phyloP scores from a whole-genome alignment of 2,329 filamentous ascomycete species.

The Didymella exigua region DNA sequence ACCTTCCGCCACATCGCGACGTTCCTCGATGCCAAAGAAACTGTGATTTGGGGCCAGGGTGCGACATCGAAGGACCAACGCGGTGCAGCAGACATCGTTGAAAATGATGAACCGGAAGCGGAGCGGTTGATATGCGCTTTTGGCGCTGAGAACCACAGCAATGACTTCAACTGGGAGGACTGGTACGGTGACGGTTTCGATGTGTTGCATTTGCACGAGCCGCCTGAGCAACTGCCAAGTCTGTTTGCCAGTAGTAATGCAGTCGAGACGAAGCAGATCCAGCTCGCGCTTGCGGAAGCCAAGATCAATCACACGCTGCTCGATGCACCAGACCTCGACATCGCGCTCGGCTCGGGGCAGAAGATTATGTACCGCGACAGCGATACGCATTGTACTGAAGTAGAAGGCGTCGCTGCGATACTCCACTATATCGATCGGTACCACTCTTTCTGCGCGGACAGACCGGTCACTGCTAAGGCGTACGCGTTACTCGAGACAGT shows the following conservation, averaged over 20 bases:
- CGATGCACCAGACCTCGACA: constrained; percentile 28
- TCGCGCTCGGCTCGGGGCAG: constrained; percentile 21
- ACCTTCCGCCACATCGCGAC: constrained; percentile 92
- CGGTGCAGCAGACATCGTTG: constrained; percentile 68
- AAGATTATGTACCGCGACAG: constrained; percentile 42
- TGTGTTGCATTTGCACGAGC: constrained; percentile 66
- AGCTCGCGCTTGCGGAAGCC: constrained; percentile 38
- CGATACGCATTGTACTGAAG: constrained; percentile 43
- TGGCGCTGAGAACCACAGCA: constrained; percentile 77
- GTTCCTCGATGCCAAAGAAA: constrained; percentile 70
- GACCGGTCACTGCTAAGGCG: constrained; percentile 23
- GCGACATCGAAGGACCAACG: constrained; percentile 70
- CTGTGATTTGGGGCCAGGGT: constrained; percentile 88
- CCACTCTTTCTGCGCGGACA: constrained; percentile 29
- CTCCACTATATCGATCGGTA: constrained; percentile 46
- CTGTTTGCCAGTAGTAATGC: constrained; percentile 45
- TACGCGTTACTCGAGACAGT: constrained; percentile 28
- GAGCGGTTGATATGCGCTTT: constrained; percentile 78
- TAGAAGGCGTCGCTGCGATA: constrained; percentile 30
- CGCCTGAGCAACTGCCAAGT: constrained; percentile 43
- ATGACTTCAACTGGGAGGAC: constrained; percentile 74
- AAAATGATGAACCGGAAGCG: constrained; percentile 70
- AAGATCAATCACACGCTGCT: constrained; percentile 26
- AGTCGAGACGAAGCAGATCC: constrained; percentile 41
- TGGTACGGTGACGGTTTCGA: constrained; percentile 84